Conservation (phyloP, 495 filamentous ascomycete species). For the Penicillium mononematosum region DNA sequence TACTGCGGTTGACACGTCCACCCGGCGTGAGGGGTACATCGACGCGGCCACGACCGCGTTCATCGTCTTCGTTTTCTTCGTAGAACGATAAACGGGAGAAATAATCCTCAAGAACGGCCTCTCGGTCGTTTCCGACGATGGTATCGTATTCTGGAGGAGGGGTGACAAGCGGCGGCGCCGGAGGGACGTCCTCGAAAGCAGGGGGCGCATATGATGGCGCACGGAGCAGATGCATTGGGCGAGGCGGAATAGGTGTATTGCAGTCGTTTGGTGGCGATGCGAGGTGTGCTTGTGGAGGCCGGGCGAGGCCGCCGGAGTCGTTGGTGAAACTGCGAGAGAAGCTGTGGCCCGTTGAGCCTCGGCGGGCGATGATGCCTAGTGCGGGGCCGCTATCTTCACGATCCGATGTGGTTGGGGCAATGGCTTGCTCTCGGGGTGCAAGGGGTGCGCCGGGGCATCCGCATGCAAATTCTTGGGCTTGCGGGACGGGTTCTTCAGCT, state of each 20-base stretch:
- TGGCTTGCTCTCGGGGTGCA: slow-evolving; percentile 38
- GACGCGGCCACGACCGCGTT: slow-evolving; percentile 51
- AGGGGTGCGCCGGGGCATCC: slow-evolving; percentile 71
- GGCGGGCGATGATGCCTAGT: slow-evolving; percentile 17
- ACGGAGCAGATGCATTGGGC: slow-evolving; percentile 90
- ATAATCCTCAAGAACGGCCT: slow-evolving; percentile 80
- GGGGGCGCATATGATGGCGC: slow-evolving; percentile 87
- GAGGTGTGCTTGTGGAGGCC: slow-evolving; percentile 50
- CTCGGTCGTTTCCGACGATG: slow-evolving; percentile 77
- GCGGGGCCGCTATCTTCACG: slow-evolving; percentile 26
- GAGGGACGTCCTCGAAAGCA: slow-evolving; percentile 80
- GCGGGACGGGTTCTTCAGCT: slow-evolving; percentile 45
- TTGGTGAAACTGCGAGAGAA: slow-evolving; percentile 48
- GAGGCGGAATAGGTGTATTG: slow-evolving; percentile 20
- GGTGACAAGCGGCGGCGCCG: slow-evolving; percentile 80
- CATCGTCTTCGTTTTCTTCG: slow-evolving; percentile 55
- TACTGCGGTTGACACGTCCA: slow-evolving; percentile 65
- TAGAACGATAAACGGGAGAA: slow-evolving; percentile 70
- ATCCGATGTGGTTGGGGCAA: slow-evolving; percentile 35
- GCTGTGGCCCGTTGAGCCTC: slow-evolving; percentile 20
- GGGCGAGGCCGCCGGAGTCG: slow-evolving; percentile 45
- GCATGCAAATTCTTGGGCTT: slow-evolving; percentile 60
- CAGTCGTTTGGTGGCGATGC: slow-evolving; percentile 45
- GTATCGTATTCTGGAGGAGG: slow-evolving; percentile 86
- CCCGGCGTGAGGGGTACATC: slow-evolving; percentile 70